phyloP scores from a whole-genome alignment of 768 basidiomycete genomes.

The Collybia mongolica region DNA sequence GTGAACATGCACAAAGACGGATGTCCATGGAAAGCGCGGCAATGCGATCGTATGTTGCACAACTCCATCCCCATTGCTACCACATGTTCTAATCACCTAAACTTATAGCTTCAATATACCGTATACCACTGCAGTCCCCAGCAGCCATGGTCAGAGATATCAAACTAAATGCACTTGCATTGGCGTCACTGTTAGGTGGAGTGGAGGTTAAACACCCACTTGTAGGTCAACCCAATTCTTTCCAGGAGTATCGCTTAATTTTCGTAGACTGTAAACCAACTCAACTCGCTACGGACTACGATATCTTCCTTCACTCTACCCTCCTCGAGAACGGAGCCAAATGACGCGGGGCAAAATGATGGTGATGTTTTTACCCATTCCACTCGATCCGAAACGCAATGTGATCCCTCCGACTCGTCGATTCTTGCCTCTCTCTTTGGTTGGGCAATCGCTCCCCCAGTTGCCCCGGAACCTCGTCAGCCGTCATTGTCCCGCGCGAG shows the following conservation, averaged over 20 bases:
- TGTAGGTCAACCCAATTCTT: conserved; percentile 36
- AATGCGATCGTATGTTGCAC: conserved; percentile 67
- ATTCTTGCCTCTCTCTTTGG: conserved; percentile 49
- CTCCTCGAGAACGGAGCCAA: neutral
- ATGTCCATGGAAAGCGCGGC: conserved; percentile 81
- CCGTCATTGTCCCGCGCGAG: conserved; percentile 30
- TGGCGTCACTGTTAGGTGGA: conserved; percentile 52
- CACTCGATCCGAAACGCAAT: conserved; percentile 7
- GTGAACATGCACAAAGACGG: conserved; percentile 76
- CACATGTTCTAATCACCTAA: neutral
- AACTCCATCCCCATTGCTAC: neutral
- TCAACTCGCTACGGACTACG: conserved; percentile 49
- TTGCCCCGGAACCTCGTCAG: conserved; percentile 26
- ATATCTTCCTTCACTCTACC: conserved; percentile 34
- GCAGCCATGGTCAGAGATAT: conserved; percentile 60
- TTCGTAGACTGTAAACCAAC: conserved; percentile 54
- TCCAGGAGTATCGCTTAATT: neutral
- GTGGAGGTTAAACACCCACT: conserved; percentile 72
- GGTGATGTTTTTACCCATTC: conserved; percentile 14
- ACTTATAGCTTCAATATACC: conserved; percentile 61
- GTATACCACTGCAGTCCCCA: conserved; percentile 70
- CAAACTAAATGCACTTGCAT: conserved; percentile 47
- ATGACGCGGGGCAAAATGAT: conserved; percentile 4
- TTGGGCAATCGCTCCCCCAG: conserved; percentile 42
- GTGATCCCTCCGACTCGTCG: conserved; percentile 36